Evolutionary conservation across 1,284 basidiomycete species (phyloP).

Genomic region (Irpex sp.): DNA sequence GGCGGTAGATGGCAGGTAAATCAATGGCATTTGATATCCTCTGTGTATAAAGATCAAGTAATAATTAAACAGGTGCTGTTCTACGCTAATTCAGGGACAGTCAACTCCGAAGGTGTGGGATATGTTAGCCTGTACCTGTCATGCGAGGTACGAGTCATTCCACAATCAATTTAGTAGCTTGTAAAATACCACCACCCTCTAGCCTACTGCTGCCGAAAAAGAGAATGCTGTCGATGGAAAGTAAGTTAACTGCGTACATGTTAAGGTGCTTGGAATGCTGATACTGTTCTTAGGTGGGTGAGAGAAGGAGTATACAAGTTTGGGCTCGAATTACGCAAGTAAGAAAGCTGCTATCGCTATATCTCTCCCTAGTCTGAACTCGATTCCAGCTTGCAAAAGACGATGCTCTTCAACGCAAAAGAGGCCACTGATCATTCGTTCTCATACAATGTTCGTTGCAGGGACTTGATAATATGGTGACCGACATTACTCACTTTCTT

Average conservation of each 20-base stretch:
- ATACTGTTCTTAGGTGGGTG: constrained; percentile 50
- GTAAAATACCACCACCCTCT: neutral
- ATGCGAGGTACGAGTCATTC: constrained; percentile 55
- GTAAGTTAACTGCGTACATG: constrained; percentile 26
- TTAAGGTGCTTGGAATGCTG: neutral
- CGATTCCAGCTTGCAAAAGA: constrained; percentile 40
- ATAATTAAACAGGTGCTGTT: constrained; percentile 55
- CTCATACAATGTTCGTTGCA: constrained; percentile 56
- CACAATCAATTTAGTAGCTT: neutral
- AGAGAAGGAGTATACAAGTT: constrained; percentile 84
- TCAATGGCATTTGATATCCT: neutral
- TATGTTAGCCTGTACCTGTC: constrained; percentile 71
- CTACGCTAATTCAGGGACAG: constrained; percentile 73
- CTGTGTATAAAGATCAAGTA: neutral
- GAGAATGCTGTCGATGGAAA: constrained; percentile 60
- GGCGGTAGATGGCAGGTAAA: constrained; percentile 68
- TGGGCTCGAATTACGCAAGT: constrained; percentile 77
- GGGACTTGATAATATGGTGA: neutral
- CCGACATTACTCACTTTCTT: neutral
- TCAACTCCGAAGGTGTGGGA: constrained; percentile 35
- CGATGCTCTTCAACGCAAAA: constrained; percentile 54
- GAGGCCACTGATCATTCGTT: constrained; percentile 84
- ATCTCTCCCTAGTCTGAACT: neutral
- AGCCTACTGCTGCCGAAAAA: constrained; percentile 76
- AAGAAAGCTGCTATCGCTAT: constrained; percentile 10